Conservation (phyloP, 164 flowering plant species). For the Paratinospora sagittata region DNA sequence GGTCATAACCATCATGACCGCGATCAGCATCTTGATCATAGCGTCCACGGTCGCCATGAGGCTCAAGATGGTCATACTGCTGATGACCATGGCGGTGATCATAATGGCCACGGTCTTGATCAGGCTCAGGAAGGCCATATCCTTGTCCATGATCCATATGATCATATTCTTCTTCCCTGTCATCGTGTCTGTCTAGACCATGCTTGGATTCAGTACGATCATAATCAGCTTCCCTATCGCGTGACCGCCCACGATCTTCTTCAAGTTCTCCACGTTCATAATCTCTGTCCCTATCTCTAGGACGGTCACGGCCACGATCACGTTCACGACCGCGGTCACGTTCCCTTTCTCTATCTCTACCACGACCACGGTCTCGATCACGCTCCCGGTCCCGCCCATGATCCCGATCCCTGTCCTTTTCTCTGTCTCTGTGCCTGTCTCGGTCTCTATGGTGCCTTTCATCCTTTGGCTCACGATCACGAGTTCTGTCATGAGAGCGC, state of each 20-base stretch:
- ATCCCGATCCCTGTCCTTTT: constrained; percentile 54
- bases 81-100: constrained; percentile 33
- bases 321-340: constrained; percentile 26
- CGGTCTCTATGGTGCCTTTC: constrained; percentile 84
- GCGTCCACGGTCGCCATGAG: constrained; percentile 31
- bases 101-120: constrained; percentile 24
- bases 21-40: constrained; percentile 36
- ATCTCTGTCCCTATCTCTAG: constrained; percentile 33
- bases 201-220: constrained; percentile 47
- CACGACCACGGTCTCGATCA: constrained; percentile 43
- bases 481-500: constrained; percentile 56
- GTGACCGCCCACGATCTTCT: constrained; percentile 44
- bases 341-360: constrained; percentile 30
- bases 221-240: constrained; percentile 50
- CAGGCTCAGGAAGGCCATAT: constrained; percentile 19
- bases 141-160: constrained; percentile 41
- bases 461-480: constrained; percentile 64
- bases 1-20: constrained; percentile 50
- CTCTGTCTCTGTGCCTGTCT: constrained; percentile 55
- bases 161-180: constrained; percentile 42
- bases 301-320: constrained; percentile 27
- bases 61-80: constrained; percentile 38
- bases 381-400: constrained; percentile 40
- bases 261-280: constrained; percentile 28
- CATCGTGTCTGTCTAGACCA: constrained; percentile 41